phyloP scores from a whole-genome alignment of 2,329 filamentous ascomycete species.

The Aulographum hederae region DNA sequence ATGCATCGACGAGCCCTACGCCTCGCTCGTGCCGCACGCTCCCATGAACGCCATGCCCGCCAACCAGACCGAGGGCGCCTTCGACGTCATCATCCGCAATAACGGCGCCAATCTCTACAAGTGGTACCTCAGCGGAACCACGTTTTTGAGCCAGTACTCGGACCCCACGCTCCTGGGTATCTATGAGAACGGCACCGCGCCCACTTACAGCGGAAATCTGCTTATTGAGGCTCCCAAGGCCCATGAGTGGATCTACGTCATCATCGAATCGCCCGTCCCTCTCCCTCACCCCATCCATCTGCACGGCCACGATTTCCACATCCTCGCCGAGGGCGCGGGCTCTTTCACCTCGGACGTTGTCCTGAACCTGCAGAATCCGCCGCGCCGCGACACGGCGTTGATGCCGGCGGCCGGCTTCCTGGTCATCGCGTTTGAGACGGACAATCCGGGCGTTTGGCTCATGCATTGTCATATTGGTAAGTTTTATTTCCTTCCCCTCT shows the following conservation, averaged over 20 bases:
- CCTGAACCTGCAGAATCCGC: conserved; percentile 14
- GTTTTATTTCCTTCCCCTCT: too few relatives aligned
- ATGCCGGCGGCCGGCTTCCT: conserved; percentile 14
- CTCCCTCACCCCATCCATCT: conserved; percentile 6
- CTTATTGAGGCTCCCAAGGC: conserved; percentile 6
- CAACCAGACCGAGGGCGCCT: conserved; percentile 10
- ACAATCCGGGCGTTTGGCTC: conserved; percentile 19
- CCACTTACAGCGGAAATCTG: conserved; percentile 12
- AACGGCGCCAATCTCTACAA: conserved; percentile 17
- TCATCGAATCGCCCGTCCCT: conserved; percentile 3
- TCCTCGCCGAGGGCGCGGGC: conserved; percentile 13
- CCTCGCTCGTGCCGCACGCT: conserved; percentile 16
- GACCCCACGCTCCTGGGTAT: conserved; percentile 21
- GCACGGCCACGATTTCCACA: conserved; percentile 14
- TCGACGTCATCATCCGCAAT: conserved; percentile 14
- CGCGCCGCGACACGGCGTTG: conserved; percentile 15
- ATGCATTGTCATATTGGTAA: conserved; percentile 21
- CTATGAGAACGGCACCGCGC: conserved; percentile 14
- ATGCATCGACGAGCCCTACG: conserved; percentile 18
- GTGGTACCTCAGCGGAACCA: conserved; percentile 22
- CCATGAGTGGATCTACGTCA: conserved; percentile 4
- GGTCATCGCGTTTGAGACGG: conserved; percentile 16
- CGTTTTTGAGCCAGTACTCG: conserved; percentile 19
- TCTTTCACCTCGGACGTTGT: conserved; percentile 7
- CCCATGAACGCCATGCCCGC: conserved; percentile 9